Evolutionary conservation across 352 stramenopile species (phyloP), one percentile per base, ranked within the genome.

Genomic region (Thraustochytrium striatum): DNA sequence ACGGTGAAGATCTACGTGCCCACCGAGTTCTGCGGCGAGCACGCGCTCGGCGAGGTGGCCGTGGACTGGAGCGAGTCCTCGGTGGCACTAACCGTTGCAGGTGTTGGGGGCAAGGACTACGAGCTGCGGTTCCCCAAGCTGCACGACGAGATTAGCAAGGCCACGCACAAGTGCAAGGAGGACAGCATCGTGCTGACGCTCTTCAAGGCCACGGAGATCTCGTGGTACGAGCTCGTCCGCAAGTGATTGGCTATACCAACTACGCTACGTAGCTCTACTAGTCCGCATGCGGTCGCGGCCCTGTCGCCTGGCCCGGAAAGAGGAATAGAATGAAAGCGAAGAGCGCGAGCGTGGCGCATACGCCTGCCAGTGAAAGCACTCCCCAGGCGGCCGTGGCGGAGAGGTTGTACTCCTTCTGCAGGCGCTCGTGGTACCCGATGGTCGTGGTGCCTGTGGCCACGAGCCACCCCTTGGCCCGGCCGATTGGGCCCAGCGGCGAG

Each of bases 1-100:
- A 82, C 59, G 32, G 53, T 82, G 25, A 72, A 69, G 1, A 33
- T 82, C 43, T 82, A 82, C 65, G 39, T 82, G 8, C 65, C 73
- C 41, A 57, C 36, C 13, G 73, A 78, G 11, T 44, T 69, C 28
- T 13, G 61, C 50, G 11, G 21, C 8, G 62, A 73, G 47, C 62
- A 25, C 11, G 19, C 62, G 11, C 32, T 78, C 35, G 73, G 38
- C 43, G 38, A 32, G 50, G 55, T 82, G 3, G 33, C 36, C n/a
- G 13, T 82, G n/a, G 61, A 78, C 2, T 82, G 73, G 61, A 78
- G 61, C 8, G 73, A 82, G 19, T 57, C 43, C n/a, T 78, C 57
- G 32, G 19, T 82, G 19, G 35, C 35, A 3, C 39, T 78, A 3
- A 32, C 21, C 19, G 33, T 58, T 11, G 25, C 47, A 25, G 33